A percentile compares a stretch with the other conserved stretches of the same genome.
Evolutionary conservation across 2,329 filamentous ascomycete species (phyloP).

Genomic region (Kalaharituber pfeilii): DNA sequence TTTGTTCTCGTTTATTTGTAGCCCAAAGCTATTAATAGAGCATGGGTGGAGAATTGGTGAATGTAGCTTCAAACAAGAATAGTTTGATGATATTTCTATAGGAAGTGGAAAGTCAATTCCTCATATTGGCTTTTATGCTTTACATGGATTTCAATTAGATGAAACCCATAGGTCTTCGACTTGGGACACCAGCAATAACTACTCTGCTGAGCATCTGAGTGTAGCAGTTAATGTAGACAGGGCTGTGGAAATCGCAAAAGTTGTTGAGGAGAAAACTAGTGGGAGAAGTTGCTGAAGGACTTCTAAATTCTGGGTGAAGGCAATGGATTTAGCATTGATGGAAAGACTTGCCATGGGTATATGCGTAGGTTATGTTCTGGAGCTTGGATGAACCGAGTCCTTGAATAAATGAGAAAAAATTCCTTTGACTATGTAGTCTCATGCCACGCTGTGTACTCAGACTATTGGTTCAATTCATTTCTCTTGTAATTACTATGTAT

Average conservation of each 20-base stretch:
- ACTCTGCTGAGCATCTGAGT: constrained; percentile 74
- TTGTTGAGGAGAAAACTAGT: constrained; percentile 51
- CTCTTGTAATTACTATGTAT: no score
- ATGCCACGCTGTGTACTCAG: no score
- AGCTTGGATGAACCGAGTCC: no score
- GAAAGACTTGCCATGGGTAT: constrained; percentile 48
- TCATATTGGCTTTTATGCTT: not conserved
- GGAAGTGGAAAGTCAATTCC: not conserved
- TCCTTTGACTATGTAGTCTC: no score
- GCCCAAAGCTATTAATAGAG: constrained; percentile 70
- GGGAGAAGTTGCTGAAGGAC: constrained; percentile 47
- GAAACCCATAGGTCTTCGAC: constrained; percentile 78
- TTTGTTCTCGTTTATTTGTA: constrained; percentile 86
- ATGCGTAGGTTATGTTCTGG: not conserved
- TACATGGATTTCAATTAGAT: constrained; percentile 27
- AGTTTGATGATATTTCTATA: constrained; percentile 91
- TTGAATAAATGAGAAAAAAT: no score
- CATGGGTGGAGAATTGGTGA: constrained; percentile 79
- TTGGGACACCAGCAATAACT: constrained; percentile 95
- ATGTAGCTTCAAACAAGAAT: constrained; percentile 98
- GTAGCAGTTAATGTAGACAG: constrained; percentile 76
- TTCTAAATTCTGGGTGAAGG: constrained; percentile 54
- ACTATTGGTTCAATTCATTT: no score
- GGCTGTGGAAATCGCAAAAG: constrained; percentile 59
- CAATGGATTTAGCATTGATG: constrained; percentile 52